These are phyloP conservation scores for Papilionanthe hybrid DNA, from an alignment of 116 monocot genomes.

Conservation along the genomic window DNA sequence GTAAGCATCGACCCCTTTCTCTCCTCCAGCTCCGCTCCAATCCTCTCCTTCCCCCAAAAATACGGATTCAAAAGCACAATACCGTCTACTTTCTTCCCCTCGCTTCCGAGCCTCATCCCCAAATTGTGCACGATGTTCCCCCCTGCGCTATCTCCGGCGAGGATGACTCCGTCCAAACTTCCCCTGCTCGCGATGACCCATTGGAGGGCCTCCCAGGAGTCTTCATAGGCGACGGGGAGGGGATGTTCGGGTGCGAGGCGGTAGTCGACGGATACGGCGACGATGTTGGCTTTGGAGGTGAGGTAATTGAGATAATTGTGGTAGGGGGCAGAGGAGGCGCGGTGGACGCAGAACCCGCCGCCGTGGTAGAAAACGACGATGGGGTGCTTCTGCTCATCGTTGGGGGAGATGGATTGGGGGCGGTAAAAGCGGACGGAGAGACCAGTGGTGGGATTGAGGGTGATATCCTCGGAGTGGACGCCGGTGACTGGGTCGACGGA, in stretches of 20 bases:
- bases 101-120: constrained; percentile 13
- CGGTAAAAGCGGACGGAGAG: constrained; percentile 18
- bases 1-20: neutral
- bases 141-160: constrained; percentile 18
- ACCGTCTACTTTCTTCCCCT: constrained; percentile 6
- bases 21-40: neutral
- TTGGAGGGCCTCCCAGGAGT: constrained; percentile 29
- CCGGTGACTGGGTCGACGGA: constrained; percentile 11
- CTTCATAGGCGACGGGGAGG: constrained; percentile 53
- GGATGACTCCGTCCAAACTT: neutral
- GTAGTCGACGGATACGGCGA: constrained; percentile 51
- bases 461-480: constrained; percentile 11
- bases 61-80: constrained; percentile 2
- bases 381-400: neutral
- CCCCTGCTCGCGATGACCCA: constrained; percentile 18
- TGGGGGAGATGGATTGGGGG: neutral
- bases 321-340: neutral
- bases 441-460: neutral
- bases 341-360: neutral
- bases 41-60: constrained; percentile 9
- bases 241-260: constrained; percentile 63
- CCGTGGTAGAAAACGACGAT: constrained; percentile 2
- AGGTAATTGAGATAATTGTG: constrained; percentile 7
- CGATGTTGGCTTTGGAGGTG: neutral
- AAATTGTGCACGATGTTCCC: constrained; percentile 18